A percentile compares a stretch with the other conserved stretches of the same genome.
These are phyloP conservation scores for Leptographium galeiforme DNA, from an alignment of 2,329 filamentous ascomycete genomes.

Conservation along the genomic window DNA sequence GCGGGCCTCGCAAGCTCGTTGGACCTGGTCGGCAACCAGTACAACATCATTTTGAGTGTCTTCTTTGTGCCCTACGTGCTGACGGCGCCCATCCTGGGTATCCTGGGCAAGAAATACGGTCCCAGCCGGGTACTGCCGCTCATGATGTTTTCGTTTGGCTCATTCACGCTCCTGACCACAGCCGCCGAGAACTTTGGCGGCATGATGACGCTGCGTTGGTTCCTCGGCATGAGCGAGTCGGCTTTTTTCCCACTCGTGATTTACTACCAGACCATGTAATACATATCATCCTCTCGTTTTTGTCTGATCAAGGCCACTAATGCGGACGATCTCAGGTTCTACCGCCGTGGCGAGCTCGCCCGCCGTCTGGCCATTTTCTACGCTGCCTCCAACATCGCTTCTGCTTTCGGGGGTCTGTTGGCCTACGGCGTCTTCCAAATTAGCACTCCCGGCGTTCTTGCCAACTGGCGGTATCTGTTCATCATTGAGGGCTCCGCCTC, in stretches of 20 bases:
- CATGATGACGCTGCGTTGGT: conserved; percentile 41
- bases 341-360: conserved; percentile 57
- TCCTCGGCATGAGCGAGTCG: conserved; percentile 44
- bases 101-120: conserved; percentile 59
- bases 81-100: conserved; percentile 43
- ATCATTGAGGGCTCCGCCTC: conserved; percentile 44
- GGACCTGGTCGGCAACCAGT: conserved; percentile 37
- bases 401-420: conserved; percentile 12
- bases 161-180: conserved; percentile 54
- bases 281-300: not conserved
- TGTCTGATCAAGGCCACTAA: not conserved
- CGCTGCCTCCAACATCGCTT: conserved; percentile 11
- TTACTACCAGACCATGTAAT: conserved; percentile 44
- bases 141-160: conserved; percentile 54
- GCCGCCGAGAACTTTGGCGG: conserved; percentile 6
- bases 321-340: conserved; percentile 35
- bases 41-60: conserved; percentile 57
- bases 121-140: conserved; percentile 52
- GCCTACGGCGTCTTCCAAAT: conserved; percentile 36
- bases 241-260: conserved; percentile 15
- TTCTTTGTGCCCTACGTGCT: conserved; percentile 69
- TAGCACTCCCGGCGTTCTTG: conserved; percentile 20
- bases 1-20: not conserved
- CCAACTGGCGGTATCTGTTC: conserved; percentile 36
- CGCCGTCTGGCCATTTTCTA: conserved; percentile 54